Base-by-base conservation (phyloP, 139 green algal species). In the Gonium pectorale region DNA sequence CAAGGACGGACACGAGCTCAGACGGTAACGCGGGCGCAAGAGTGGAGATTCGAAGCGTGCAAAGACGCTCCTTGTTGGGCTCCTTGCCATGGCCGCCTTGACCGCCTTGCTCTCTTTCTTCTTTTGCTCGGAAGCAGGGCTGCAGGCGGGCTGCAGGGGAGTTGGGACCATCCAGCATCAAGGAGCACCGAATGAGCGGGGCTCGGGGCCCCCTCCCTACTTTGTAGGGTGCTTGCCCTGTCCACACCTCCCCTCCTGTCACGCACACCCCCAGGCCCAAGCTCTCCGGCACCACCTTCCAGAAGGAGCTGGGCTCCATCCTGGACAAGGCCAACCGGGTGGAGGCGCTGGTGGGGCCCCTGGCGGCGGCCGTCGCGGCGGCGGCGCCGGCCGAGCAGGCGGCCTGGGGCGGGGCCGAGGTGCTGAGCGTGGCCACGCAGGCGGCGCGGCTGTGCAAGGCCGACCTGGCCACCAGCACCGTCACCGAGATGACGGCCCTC, bases 401-500 rank as follows among this genome's bases (percentile, higher is more conserved):
- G 38, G 41, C 38, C 67, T 89, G 38, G 74, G 67, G n/a, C 56
- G 67, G 17, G 51, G 73, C 27, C n/a, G 67, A 5, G 1, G 66
- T 86, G 44, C 40, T 46, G 41, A 59, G 21, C 21, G 66, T 89
- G 19, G 93, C 94, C 0, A 22, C 64, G 27, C 59, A 90, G 51
- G 97, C 97, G 24, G 94, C 59, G 8, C 63, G 80, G 17, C 91
- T 99, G n/a, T 91, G 90, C 38, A 95, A 94, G 62, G 95, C 95
- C 22, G 98, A 99, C 89, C 93, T 99, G 38, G 97, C 95, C 0
- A 98, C 96, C 0, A 83, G 86, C 15, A 95, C 97, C 31, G 98
- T 99, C 17, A 98, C 90, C 40, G 98, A 99, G 86, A 99, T 99
- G 93, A 99, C 97, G 2, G 93, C 93, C 9, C 92, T 99, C 44